A percentile compares a stretch with the other conserved stretches of the same genome.
phyloP scores from a whole-genome alignment of 306 rosid species.

The Casuarina cunninghamiana region DNA sequence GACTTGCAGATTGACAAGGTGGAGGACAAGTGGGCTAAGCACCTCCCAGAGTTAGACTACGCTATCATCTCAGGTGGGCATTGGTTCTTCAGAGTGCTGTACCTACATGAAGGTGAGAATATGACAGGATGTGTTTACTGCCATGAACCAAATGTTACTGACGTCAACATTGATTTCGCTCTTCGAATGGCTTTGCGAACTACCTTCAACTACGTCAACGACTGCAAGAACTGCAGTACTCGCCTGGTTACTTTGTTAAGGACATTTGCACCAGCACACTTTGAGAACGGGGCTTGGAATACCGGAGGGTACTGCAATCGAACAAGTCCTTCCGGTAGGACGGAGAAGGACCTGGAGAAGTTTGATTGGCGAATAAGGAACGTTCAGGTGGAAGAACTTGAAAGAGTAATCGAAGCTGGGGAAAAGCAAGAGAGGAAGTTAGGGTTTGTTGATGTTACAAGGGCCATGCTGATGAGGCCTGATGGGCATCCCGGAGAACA shows the following conservation, averaged over 20 bases:
- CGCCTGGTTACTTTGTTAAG: slow-evolving; percentile 53
- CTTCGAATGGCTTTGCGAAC: slow-evolving; percentile 54
- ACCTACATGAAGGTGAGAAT: slow-evolving; percentile 40
- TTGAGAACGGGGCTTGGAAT: slow-evolving; percentile 78
- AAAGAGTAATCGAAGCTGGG: slow-evolving; percentile 42
- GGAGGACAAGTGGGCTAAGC: slow-evolving; percentile 51
- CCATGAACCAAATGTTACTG: slow-evolving; percentile 44
- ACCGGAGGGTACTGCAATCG: slow-evolving; percentile 77
- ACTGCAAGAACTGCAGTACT: slow-evolving; percentile 41
- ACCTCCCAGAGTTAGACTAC: slow-evolving; percentile 61
- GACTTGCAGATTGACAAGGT: slow-evolving; percentile 60
- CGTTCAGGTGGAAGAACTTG: slow-evolving; percentile 58
- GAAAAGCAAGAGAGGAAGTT: slow-evolving; percentile 31
- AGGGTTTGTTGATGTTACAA: slow-evolving; percentile 60
- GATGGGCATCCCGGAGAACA: slow-evolving; percentile 84
- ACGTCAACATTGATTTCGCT: slow-evolving; percentile 31
- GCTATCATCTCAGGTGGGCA: slow-evolving; percentile 68
- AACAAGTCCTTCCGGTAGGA: slow-evolving; percentile 49
- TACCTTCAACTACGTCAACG: slow-evolving; percentile 41
- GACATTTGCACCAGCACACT: slow-evolving; percentile 87
- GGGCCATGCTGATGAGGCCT: slow-evolving; percentile 78
- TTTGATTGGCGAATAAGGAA: slow-evolving; percentile 65
- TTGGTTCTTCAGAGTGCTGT: slow-evolving; percentile 74
- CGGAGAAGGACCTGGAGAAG: slow-evolving; percentile 26
- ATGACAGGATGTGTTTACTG: slow-evolving; percentile 67